Evolutionary conservation across 345 rosid species (phyloP).

Genomic region (Psidium guajava): DNA sequence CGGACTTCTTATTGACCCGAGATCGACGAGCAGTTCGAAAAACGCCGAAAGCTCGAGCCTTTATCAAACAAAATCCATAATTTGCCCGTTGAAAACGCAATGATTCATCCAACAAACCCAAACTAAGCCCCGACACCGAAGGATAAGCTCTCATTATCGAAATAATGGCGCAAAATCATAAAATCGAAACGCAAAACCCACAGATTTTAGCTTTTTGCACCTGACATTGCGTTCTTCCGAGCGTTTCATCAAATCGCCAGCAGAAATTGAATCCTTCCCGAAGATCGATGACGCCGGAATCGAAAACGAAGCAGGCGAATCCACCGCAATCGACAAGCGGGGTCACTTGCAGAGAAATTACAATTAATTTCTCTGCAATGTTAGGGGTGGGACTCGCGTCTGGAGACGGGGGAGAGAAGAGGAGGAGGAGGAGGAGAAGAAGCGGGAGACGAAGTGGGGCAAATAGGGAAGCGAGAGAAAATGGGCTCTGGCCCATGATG

Average conservation of each 20-base stretch:
- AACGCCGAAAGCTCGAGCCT: not conserved
- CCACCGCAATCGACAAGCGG: not conserved
- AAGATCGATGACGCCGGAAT: not conserved
- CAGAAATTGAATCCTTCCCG: not conserved
- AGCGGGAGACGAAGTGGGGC: not conserved
- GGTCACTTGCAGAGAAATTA: not conserved
- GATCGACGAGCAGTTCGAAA: not conserved
- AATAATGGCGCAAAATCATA: not conserved
- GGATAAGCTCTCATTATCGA: not conserved
- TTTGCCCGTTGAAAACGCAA: not conserved
- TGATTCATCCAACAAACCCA: not conserved
- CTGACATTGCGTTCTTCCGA: not conserved
- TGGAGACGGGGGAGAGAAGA: not conserved
- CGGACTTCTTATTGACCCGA: not conserved
- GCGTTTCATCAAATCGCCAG: not conserved
- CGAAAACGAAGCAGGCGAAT: not conserved
- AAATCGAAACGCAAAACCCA: not conserved
- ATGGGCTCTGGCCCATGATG: not conserved
- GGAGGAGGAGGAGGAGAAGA: not conserved
- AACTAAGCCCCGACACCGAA: not conserved
- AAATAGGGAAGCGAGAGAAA: not conserved
- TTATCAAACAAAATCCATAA: not conserved
- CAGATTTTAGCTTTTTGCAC: not conserved
- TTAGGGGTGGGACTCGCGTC: not conserved
- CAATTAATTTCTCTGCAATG: not conserved